phyloP scores from a whole-genome alignment of 805 yeast species.

The Yarrowia phangngaensis region DNA sequence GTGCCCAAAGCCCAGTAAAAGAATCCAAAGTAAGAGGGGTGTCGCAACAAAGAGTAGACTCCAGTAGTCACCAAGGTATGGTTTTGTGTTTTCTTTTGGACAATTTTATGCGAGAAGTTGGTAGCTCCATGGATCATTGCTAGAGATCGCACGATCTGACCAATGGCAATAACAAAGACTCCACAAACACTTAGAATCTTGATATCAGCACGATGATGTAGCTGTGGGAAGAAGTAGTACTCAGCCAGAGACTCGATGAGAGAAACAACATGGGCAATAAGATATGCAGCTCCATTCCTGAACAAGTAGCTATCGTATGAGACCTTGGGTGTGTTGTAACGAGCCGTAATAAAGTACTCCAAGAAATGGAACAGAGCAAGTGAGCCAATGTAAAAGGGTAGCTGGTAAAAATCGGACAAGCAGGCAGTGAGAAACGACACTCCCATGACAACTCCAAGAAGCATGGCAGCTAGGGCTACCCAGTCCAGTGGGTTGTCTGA shows the following conservation, averaged over 20 bases:
- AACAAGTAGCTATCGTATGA: conserved; percentile 67
- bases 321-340: conserved; percentile 61
- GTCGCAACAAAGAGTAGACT: conserved; percentile 62
- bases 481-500: conserved; percentile 32
- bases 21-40: conserved; percentile 90
- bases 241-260: conserved; percentile 50
- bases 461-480: conserved; percentile 36
- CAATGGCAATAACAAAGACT: conserved; percentile 46
- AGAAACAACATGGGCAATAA: conserved; percentile 55
- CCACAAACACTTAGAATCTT: conserved; percentile 47
- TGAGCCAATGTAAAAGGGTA: conserved; percentile 50
- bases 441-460: conserved; percentile 36
- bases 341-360: conserved; percentile 78
- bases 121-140: conserved; percentile 88
- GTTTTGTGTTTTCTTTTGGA: conserved; percentile 46
- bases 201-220: conserved; percentile 28
- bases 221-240: conserved; percentile 42
- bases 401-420: conserved; percentile 31
- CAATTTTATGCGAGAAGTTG: conserved; percentile 80
- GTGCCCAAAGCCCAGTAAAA: conserved; percentile 92
- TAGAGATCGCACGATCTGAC: conserved; percentile 64
- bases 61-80: conserved; percentile 75
- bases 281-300: conserved; percentile 59
- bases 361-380: conserved; percentile 68
- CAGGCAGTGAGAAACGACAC: conserved; percentile 25